Percentiles rank a stretch among this genome's conserved stretches.
Conservation (phyloP, 2,329 filamentous ascomycete genomes). For the Knufia fluminis region DNA sequence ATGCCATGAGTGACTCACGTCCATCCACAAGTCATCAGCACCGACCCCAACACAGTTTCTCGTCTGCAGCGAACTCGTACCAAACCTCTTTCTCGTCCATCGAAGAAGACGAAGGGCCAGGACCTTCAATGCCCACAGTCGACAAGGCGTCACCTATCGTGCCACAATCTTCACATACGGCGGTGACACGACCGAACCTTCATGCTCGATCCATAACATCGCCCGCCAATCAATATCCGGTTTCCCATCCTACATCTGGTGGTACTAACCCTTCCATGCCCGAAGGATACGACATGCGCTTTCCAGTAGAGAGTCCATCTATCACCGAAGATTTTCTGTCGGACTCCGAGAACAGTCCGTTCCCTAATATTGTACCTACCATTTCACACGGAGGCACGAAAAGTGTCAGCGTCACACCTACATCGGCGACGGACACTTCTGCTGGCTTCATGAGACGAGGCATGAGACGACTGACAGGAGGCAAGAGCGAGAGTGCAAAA, state of each 20-base stretch:
- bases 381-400: conserved; percentile 17
- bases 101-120: conserved; percentile 42
- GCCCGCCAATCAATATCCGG: conserved; percentile 48
- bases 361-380: conserved; percentile 21
- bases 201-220: conserved; percentile 81
- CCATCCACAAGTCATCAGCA: conserved; percentile 49
- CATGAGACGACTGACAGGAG: conserved; percentile 39
- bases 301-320: conserved; percentile 16
- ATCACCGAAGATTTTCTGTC: conserved; percentile 78
- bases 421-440: conserved; percentile 21
- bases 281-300: conserved; percentile 10
- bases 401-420: conserved; percentile 22
- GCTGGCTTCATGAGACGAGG: conserved; percentile 39
- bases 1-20: conserved; percentile 68
- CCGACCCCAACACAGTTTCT: conserved; percentile 20
- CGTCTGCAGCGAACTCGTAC: conserved; percentile 13
- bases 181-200: conserved; percentile 51
- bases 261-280: conserved; percentile 13
- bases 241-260: conserved; percentile 20
- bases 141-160: conserved; percentile 38
- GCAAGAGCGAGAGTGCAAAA: conserved; percentile 34
- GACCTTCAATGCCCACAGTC: conserved; percentile 44
- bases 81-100: conserved; percentile 21
- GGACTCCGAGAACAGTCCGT: conserved; percentile 63
- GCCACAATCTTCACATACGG: background rate